These are phyloP conservation scores for Toxicodendron radicans DNA, from an alignment of 345 rosid species.

Conservation along the genomic window DNA sequence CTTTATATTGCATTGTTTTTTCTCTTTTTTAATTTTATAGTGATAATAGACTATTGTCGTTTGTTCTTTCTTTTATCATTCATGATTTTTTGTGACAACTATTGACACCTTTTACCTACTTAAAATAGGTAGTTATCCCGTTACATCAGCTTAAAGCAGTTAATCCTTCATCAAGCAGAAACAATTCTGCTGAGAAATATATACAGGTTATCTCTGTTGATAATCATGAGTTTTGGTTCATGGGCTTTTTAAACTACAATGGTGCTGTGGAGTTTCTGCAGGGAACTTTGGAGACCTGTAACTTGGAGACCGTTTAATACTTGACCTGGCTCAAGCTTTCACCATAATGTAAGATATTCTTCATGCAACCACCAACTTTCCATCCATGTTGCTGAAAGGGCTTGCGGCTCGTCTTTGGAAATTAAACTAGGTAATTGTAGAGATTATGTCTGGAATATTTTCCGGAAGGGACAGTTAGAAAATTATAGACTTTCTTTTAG, in stretches of 20 bases:
- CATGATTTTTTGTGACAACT: neutral
- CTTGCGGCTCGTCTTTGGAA: constrained; percentile 5
- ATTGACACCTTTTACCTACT: constrained; percentile 22
- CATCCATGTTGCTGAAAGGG: constrained; percentile 3
- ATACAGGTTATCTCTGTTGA: constrained; percentile 61
- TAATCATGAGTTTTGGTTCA: constrained; percentile 67
- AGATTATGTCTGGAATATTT: constrained; percentile 16
- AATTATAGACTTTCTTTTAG: neutral
- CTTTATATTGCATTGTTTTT: neutral
- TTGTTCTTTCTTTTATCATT: neutral
- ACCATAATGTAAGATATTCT: neutral
- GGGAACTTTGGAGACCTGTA: constrained; percentile 36
- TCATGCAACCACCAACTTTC: constrained; percentile 11
- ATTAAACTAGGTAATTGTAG: constrained; percentile 25
- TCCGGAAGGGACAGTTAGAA: constrained; percentile 13
- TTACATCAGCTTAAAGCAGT: constrained; percentile 56
- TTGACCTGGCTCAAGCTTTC: constrained; percentile 6
- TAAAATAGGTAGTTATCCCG: constrained; percentile 61
- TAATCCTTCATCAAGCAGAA: constrained; percentile 54
- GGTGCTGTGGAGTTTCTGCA: constrained; percentile 47
- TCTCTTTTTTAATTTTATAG: neutral
- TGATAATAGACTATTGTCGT: neutral
- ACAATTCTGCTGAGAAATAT: constrained; percentile 58
- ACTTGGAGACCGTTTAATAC: constrained; percentile 39
- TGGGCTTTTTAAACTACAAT: constrained; percentile 58